Percentiles rank a stretch among this genome's conserved stretches.
These are phyloP conservation scores for Corylus americana DNA, from an alignment of 306 rosid genomes.

Conservation along the genomic window DNA sequence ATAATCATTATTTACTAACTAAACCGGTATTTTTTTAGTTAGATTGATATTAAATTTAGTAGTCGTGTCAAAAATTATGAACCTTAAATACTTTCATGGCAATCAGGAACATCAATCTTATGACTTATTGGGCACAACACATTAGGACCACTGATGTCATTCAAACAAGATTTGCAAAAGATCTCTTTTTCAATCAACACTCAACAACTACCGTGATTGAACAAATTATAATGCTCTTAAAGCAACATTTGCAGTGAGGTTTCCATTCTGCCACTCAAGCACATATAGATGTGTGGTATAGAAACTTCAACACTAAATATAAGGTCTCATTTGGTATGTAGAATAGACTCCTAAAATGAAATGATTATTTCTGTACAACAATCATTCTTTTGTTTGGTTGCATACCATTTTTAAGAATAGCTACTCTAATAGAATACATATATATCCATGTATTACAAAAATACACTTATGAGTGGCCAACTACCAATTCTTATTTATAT, in stretches of 20 bases:
- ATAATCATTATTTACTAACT: background rate
- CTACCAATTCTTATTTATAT: too few species aligned
- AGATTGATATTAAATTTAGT: too few species aligned
- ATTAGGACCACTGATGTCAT: background rate
- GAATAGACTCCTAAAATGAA: too few species aligned
- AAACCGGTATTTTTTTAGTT: too few species aligned
- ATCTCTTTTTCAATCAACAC: background rate
- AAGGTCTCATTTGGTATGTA: too few species aligned
- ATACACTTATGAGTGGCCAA: too few species aligned
- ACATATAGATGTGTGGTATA: background rate
- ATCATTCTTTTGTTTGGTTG: too few species aligned
- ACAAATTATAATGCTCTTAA: background rate
- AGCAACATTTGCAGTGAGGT: background rate
- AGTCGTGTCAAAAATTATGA: too few species aligned
- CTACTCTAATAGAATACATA: too few species aligned
- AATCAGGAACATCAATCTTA: background rate
- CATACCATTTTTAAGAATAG: too few species aligned
- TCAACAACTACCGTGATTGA: background rate
- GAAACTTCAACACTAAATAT: background rate
- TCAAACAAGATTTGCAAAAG: background rate
- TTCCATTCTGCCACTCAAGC: background rate
- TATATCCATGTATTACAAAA: too few species aligned
- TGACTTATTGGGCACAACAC: background rate
- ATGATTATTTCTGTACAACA: too few species aligned
- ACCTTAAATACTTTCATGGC: background rate